Base-by-base conservation (phyloP, 2,329 filamentous ascomycete species). In the Fusarium solani-melongenae region DNA sequence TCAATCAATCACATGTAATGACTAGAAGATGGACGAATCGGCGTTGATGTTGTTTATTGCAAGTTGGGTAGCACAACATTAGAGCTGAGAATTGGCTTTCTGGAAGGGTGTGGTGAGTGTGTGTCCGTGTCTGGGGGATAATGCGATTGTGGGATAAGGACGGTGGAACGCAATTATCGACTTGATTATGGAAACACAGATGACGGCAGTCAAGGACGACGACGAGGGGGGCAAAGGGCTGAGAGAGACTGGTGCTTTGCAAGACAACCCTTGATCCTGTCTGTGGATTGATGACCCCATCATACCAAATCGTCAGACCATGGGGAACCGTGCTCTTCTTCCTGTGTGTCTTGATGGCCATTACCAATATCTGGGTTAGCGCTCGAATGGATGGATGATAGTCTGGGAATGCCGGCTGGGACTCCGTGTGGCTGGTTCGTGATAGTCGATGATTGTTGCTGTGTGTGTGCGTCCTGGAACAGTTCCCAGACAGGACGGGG, bases 281-380 rank as follows among this genome's bases (percentile, higher is more conserved):
- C 15, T 9, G 22, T 49, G 41, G 12, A 46, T 46, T 44, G 10
- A 51, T 51, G 46, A 51, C 46, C 46, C 46, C 22, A 56, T 41
- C 29, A 15, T 64, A 46, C 29, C 62, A 64, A 46, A 46, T 58
- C 56, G 56, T 41, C 29, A 53, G 57, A 34, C 38, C 57, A 58
- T 61, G 24, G 63, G 41, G 63, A 58, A 27, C 55, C 55, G 55
- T 58, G 55, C 46, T 51, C 24, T 51, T 17, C 27, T 51, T 17
- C 27, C 17, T n/a, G 24, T 49, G 4, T 24, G 7, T 29, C 11
- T 49, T 27, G 29, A 51, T 51, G 46, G 46, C 10, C 31, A 31
- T 31, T 51, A 51, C 46, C 46, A 29, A 10, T 31, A 29, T 51
- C 46, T 51, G 55, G 34, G 34, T 58, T 58, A 39, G 33, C 34